Evolutionary conservation across 2,329 filamentous ascomycete genomes (phyloP), one percentile per base, ranked within the genome.

Genomic region (Epichloe gansuensis): DNA sequence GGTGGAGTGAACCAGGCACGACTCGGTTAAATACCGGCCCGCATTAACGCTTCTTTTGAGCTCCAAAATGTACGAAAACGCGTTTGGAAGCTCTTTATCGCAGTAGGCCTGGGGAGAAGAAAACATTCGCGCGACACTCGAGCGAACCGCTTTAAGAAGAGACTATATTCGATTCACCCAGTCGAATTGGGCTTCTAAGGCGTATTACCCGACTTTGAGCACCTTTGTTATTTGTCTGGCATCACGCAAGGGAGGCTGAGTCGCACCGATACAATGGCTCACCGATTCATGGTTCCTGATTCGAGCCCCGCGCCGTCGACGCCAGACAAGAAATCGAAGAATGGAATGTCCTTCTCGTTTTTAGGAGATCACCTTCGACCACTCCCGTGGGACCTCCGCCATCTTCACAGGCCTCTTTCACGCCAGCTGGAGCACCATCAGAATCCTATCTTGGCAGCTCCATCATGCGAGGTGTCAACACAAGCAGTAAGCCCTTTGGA

Each of bases 381-480:
- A 80, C 77, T 2, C 77, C 78, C 5, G 73, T 72, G 17, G 77
- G 72, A 0, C 72, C 72, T 31, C 75, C 76, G 9, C 73, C 73
- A 1, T 76, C 77, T 31, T 75, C 76, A 7, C 70, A 72, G 8
- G 72, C 72, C 4, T 78, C 76, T 44, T 80, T 80, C 64, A 80
- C 77, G 1, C 77, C 78, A 1, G 70, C 72, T 15, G 79, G 79
- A 52, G 76, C 77, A 15, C 78, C 78, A 0, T 76, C 78, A 23
- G 75, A 72, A 34, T 75, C 75, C 12, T 80, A 72, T 59, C 64
- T 81, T 39, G 74, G 76, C 52, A 79, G 76, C 65, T 80, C 77
- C 39, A 71, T 79, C 51, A 68, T 76, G 66, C 71, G 70, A 47
- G 71, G 66, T 44, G 66, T 67, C 59, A 64, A 65, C 39, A 64